Base-by-base conservation (phyloP, 345 rosid genomes). In the Crucihimalaya himalaica region DNA sequence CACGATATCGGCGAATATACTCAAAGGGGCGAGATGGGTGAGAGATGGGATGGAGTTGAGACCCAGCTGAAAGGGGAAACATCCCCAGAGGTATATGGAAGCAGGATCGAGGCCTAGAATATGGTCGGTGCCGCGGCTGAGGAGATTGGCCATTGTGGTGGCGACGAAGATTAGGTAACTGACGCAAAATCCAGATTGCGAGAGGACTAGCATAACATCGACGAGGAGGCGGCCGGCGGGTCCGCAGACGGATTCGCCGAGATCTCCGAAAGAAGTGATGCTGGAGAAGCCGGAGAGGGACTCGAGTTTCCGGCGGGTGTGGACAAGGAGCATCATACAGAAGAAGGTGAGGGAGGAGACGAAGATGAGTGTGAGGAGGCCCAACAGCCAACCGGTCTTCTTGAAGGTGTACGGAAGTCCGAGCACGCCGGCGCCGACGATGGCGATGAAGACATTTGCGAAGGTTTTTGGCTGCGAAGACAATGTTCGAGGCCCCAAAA, bases 61-160 rank as follows among this genome's bases (percentile, higher is more conserved):
- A 31, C 90, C 94, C 27, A 90, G 80, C 68, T 90, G 94, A 61
- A 90, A 88, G 8, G 92, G 97, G 39, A 90, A 88, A 71, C 90
- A 87, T 0, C 81, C 87, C 89, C 92, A 87, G 52, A 84, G 65
- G 62, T 75, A 85, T 8, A 87, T 67, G 5, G 85, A 82, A 53
- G 81, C 71, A 4, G 92, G 91, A 20, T 82, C 82, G 57, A 89
- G 55, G 2, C 96, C 96, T 5, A 83, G 75, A 32, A 87, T 78
- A 32, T 28, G 75, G 0, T 76, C 48, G 5, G 61, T 55, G 14
- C 50, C 45, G 8, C 15, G 63, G 72, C 80, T 81, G 16, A 79
- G 68, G 29, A 89, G 62, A 72, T 80, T 66, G 8, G 84, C 90
- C 74, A 86, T 65, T 1, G 92, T 86, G 70, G 85, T 85, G 31